These are phyloP conservation scores for Ajuga chamaepitys DNA, from an alignment of 257 asterid species.

Conservation along the genomic window DNA sequence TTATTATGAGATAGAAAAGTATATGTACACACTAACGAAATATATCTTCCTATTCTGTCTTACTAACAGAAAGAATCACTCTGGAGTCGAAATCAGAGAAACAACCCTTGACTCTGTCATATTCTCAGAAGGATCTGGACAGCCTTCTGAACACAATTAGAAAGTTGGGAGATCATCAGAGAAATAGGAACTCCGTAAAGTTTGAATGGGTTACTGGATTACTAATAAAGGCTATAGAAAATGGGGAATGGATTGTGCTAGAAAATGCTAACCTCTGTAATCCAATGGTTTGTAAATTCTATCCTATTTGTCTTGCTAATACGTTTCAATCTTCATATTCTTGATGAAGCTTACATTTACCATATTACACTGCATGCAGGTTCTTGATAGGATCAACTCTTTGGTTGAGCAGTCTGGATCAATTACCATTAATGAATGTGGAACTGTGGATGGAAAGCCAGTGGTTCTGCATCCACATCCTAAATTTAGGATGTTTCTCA, in stretches of 20 bases:
- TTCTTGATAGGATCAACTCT: constrained; percentile 96
- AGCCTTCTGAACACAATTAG: constrained; percentile 33
- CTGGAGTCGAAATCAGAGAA: constrained; percentile 23
- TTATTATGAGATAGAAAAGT: too few relatives aligned
- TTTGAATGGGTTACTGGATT: constrained; percentile 97
- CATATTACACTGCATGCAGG: constrained; percentile 38
- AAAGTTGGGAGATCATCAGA: constrained; percentile 40
- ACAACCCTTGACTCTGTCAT: constrained; percentile 38
- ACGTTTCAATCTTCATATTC: background rate
- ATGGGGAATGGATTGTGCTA: constrained; percentile 96
- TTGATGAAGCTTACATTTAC: constrained; percentile 7
- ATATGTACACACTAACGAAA: too few relatives aligned
- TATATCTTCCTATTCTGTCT: too few relatives aligned
- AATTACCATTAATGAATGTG: constrained; percentile 89
- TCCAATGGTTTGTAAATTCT: constrained; percentile 71
- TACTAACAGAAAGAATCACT: too few relatives aligned
- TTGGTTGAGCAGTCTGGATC: constrained; percentile 98
- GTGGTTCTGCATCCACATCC: constrained; percentile 87
- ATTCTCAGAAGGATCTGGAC: constrained; percentile 63
- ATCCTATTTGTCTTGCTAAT: constrained; percentile 5
- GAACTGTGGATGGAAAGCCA: constrained; percentile 78
- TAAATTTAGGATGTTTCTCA: constrained; percentile 85
- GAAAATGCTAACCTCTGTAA: constrained; percentile 98
- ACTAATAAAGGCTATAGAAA: constrained; percentile 84
- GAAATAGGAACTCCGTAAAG: constrained; percentile 46